Percentiles rank a stretch among this genome's conserved stretches.
Evolutionary conservation across 257 asterid genomes (phyloP).

Genomic region (Solanum ossicruentum): DNA sequence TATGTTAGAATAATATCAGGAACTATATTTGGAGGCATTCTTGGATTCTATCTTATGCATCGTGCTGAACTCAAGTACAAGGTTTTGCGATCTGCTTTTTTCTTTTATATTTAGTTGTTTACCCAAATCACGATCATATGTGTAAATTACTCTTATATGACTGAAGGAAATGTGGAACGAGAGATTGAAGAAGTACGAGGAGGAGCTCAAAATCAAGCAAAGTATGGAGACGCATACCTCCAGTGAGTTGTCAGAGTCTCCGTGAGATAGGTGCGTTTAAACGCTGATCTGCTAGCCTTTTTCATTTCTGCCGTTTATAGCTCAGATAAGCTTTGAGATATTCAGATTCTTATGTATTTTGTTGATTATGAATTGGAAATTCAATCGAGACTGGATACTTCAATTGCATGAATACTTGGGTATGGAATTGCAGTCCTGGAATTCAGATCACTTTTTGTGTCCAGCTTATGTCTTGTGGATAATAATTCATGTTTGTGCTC

Average conservation of each 20-base stretch:
- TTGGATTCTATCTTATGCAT: conserved; percentile 79
- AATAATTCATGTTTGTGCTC: not conserved
- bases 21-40: conserved; percentile 54
- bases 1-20: conserved; percentile 72
- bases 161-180: conserved; percentile 6
- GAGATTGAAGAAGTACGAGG: conserved; percentile 76
- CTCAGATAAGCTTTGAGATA: not conserved
- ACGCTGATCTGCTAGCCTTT: not conserved
- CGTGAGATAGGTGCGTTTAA: not conserved
- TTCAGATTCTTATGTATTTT: not conserved
- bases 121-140: not conserved
- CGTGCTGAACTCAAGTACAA: conserved; percentile 68
- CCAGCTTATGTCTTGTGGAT: not conserved
- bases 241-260: conserved; percentile 30
- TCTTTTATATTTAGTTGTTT: not conserved
- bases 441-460: not conserved
- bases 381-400: not conserved
- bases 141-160: not conserved
- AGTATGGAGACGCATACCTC: conserved; percentile 23
- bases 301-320: not conserved
- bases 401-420: not conserved
- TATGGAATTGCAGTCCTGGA: not conserved
- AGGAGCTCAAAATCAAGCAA: conserved; percentile 45
- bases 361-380: not conserved
- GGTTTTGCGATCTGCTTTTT: conserved; percentile 19